Percentiles rank a stretch among this genome's conserved stretches.
Evolutionary conservation across 2,329 filamentous ascomycete species (phyloP).

Genomic region (Pseudogymnoascus sp.): DNA sequence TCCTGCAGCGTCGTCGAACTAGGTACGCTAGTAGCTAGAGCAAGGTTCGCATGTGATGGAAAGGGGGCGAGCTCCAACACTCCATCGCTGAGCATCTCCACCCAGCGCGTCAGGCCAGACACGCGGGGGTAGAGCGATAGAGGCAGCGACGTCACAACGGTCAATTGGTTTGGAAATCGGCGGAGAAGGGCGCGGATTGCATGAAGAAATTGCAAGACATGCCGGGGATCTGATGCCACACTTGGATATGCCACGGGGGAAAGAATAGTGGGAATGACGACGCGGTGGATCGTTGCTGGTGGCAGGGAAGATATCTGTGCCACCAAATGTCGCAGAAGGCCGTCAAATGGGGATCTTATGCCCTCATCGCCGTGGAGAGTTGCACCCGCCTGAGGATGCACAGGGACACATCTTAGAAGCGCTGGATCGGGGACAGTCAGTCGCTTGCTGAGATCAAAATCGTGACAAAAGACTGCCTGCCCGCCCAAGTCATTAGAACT

Average conservation of each 20-base stretch:
- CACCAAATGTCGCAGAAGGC: constrained; percentile 53
- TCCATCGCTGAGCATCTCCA: constrained; percentile 76
- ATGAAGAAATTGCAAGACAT: constrained; percentile 75
- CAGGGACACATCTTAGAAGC: constrained; percentile 44
- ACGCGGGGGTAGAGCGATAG: constrained; percentile 69
- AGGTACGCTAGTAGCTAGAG: constrained; percentile 32
- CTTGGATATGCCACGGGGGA: constrained; percentile 79
- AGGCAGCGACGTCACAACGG: constrained; percentile 68
- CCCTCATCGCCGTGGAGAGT: constrained; percentile 23
- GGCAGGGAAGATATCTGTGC: constrained; percentile 49
- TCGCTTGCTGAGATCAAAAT: constrained; percentile 63
- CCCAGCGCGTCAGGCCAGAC: constrained; percentile 72
- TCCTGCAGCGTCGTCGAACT: constrained; percentile 47
- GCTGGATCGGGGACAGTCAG: constrained; percentile 48
- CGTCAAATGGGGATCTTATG: constrained; percentile 49
- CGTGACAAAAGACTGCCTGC: constrained; percentile 53
- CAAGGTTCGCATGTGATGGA: constrained; percentile 43
- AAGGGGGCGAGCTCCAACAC: constrained; percentile 77
- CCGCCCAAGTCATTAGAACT: constrained; percentile 2
- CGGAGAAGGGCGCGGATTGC: constrained; percentile 67
- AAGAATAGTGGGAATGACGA: constrained; percentile 77
- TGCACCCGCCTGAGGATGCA: constrained; percentile 23
- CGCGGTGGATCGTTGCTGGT: constrained; percentile 60
- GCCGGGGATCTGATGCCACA: constrained; percentile 57
- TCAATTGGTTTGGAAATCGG: constrained; percentile 55